These are phyloP conservation scores for Pestalotiopsis sp. DNA, from an alignment of 2,329 filamentous ascomycete genomes.

Conservation along the genomic window DNA sequence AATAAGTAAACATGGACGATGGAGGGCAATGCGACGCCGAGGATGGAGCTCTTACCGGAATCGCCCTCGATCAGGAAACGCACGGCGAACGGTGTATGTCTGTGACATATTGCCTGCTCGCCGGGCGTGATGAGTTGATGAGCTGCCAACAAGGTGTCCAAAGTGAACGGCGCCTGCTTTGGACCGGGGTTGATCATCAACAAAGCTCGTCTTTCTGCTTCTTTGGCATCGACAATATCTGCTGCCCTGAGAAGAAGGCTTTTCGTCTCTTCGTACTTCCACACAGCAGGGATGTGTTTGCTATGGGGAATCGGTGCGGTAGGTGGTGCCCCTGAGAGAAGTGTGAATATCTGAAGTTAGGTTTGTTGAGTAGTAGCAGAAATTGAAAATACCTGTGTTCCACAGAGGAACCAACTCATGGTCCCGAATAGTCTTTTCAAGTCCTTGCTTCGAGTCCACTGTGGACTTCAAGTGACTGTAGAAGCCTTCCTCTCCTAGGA, in stretches of 20 bases:
- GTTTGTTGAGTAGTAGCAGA: neutral
- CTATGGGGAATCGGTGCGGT: neutral
- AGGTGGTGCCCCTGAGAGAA: neutral
- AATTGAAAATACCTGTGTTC: slow-evolving; percentile 1
- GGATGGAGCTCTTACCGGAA: slow-evolving; percentile 54
- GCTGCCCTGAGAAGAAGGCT: neutral
- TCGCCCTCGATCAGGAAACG: slow-evolving; percentile 57
- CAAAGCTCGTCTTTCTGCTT: slow-evolving; percentile 1
- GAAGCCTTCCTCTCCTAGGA: neutral
- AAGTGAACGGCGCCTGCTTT: slow-evolving; percentile 43
- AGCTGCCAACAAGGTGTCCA: slow-evolving; percentile 56
- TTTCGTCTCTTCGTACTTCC: slow-evolving; percentile 1
- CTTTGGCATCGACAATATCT: neutral
- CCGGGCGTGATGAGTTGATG: slow-evolving; percentile 56
- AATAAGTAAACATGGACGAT: neutral
- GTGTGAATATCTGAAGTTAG: neutral
- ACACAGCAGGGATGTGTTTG: neutral
- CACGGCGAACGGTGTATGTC: slow-evolving; percentile 55
- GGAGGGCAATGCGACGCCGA: slow-evolving; percentile 35
- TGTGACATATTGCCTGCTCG: slow-evolving; percentile 53
- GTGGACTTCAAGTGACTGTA: neutral
- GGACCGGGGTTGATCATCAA: slow-evolving; percentile 30
- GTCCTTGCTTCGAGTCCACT: neutral
- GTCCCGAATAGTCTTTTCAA: neutral
- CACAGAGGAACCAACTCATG: neutral